Evolutionary conservation across 164 flowering plant genomes (phyloP), one percentile per base, ranked within the genome.

Genomic region (Stephania japonica): DNA sequence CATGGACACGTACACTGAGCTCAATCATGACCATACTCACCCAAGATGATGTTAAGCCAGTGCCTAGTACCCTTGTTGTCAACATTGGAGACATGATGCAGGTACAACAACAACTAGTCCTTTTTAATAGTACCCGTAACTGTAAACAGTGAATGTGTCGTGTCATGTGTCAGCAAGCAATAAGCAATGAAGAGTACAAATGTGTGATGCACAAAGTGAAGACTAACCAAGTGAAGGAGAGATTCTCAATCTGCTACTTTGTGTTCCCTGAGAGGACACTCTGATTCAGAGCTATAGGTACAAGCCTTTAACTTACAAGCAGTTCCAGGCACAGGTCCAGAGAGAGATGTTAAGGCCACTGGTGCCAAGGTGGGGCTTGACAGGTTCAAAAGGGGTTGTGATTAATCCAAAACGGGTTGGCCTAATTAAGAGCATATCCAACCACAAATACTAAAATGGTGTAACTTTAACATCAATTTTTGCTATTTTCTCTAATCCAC

Each of bases 41-140:
- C 43, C 72, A 50, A 16, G 72, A 70, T n/a, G 42, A 44, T 27
- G 42, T 69, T 11, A 49, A 69, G 49, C 71, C 71, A 44, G 49
- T 68, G 7, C 50, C 86, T 21, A 63, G 78, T 72, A 80, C 89
- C 0, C 84, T 92, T 4, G 73, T 92, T 13, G 83, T 92, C 81
- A 87, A 90, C 70, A 73, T 92, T 21, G 97, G 97, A 25, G 96
- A 89, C 63, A 88, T 90, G 97, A 79, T 87, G 87, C 96, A 92
- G 93, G 97, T 92, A 18, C 12, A 47, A 16, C 16, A 16, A 11
- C 53, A 47, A 4, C 8, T 44, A 7, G 0, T 1, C 49, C 12
- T 13, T 9, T 16, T 47, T 47, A 11, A 16, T 47, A 16, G 53
- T 9, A 12, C 49, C 12, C 5, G 49, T 43, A 5, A 10, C 16